phyloP scores from a whole-genome alignment of 768 basidiomycete species.

The Leccinum uliginosum region DNA sequence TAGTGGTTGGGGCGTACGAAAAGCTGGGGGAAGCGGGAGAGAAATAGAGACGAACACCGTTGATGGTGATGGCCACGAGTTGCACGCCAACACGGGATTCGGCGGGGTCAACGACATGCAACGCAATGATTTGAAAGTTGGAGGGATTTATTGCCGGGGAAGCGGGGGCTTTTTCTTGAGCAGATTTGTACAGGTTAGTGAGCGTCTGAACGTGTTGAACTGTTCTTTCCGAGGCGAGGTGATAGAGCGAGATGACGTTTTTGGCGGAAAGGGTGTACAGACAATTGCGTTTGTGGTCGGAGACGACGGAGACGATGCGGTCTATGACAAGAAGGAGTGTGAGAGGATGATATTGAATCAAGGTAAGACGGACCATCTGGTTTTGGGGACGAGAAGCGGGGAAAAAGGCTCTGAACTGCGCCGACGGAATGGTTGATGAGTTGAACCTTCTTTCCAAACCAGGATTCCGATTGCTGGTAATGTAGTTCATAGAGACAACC shows the following conservation, averaged over 20 bases:
- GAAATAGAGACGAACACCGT: constrained; percentile 85
- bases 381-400: constrained; percentile 61
- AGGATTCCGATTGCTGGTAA: constrained; percentile 86
- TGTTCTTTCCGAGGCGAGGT: constrained; percentile 56
- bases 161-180: constrained; percentile 78
- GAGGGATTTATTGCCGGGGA: constrained; percentile 67
- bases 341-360: background rate
- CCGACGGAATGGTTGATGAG: constrained; percentile 86
- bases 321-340: constrained; percentile 40
- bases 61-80: constrained; percentile 76
- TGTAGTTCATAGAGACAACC: constrained; percentile 89
- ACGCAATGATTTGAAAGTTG: constrained; percentile 61
- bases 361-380: constrained; percentile 53
- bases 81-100: constrained; percentile 71
- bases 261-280: constrained; percentile 75
- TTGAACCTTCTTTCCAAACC: constrained; percentile 85
- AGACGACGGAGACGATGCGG: constrained; percentile 61
- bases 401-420: constrained; percentile 73
- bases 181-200: constrained; percentile 67
- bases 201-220: constrained; percentile 72
- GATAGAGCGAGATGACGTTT: constrained; percentile 63
- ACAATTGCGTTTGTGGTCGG: constrained; percentile 65
- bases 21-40: constrained; percentile 49
- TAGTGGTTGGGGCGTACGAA: constrained; percentile 39
- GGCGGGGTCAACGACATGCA: constrained; percentile 63